Base-by-base conservation (phyloP, 371 early-diverging fungal genomes). In the Mortierella polycephala region DNA sequence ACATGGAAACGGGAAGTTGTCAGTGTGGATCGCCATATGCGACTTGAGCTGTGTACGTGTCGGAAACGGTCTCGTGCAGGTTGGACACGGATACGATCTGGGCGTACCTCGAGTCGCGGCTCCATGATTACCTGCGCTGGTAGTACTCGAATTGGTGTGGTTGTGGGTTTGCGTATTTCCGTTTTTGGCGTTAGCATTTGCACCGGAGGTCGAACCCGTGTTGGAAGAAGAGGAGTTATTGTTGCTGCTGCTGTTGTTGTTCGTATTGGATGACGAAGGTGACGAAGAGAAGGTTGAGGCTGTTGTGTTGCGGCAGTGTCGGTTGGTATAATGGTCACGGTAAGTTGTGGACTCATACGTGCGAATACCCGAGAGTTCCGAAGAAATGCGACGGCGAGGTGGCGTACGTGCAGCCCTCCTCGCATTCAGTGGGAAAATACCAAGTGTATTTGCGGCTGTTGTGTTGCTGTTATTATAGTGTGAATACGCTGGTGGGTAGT, bases 11-110 rank as follows among this genome's bases (percentile, higher is more conserved):
- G 79, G 79, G 37, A 79, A 79, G 21, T 64, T 46, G 14, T 79
- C 79, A 5, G 58, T 41, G 39, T 79, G 79, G 56, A 79, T 79
- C 42, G 79, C 79, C 69, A 79, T 79, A 53, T 79, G 79, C 1
- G 73, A 72, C 55, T 79, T 79, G 60, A 79, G 69, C 39, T 79
- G 79, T 0, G 79, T 79, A 2, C 79, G 69, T 16, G 79, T 79
- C 5, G 79, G 79, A 67, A 79, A 79, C 0, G 79, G 64, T 47
- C 66, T 79, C 9, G 57, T 47, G 40, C 79, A 79, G 50, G 73
- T 79, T 21, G 73, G 72, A 21, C 79, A 79, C 0, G 79, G 66
- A 54, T 72, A 79, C 7, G 73, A 68, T 30, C 69, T 79, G 55
- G 50, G 46, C 7, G 58, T 57, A n/a, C 55, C 56, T 5, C 56